Conservation (phyloP, 495 filamentous ascomycete genomes). For the Neurospora terricola region DNA sequence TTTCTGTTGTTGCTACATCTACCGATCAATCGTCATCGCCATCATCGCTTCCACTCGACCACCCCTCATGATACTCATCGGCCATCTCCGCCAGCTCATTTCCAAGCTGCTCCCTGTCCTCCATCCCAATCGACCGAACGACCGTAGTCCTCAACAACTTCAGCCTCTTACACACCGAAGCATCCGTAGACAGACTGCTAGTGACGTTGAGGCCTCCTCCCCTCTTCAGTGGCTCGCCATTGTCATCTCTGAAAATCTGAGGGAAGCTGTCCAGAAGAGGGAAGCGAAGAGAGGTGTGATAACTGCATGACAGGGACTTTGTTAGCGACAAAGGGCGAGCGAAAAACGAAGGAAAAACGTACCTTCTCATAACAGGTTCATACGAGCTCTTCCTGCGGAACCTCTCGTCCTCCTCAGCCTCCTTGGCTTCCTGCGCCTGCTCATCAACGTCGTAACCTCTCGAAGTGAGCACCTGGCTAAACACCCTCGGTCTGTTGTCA, state of each 20-base stretch:
- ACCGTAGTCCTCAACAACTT: conserved; percentile 54
- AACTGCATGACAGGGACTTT: conserved; percentile 9
- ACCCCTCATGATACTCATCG: conserved; percentile 83
- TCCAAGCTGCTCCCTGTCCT: conserved; percentile 70
- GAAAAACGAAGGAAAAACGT: background rate
- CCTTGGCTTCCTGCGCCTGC: conserved; percentile 5
- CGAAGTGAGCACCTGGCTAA: conserved; percentile 20
- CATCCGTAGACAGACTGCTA: conserved; percentile 62
- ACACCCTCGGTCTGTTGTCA: conserved; percentile 12
- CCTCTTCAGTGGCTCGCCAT: conserved; percentile 23
- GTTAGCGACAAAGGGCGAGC: too few relatives aligned
- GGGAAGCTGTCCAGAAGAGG: conserved; percentile 80
- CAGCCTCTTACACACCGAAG: conserved; percentile 57
- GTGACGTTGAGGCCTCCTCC: conserved; percentile 42
- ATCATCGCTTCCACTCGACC: conserved; percentile 74
- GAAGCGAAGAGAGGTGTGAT: conserved; percentile 49
- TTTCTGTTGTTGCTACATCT: background rate
- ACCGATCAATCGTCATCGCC: conserved; percentile 55
- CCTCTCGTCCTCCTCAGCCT: conserved; percentile 6
- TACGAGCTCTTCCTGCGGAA: conserved; percentile 9
- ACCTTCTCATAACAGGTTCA: conserved; percentile 18
- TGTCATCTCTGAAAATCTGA: conserved; percentile 44
- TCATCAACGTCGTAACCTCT: conserved; percentile 10
- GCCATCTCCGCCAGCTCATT: conserved; percentile 79
- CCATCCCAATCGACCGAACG: conserved; percentile 47